Evolutionary conservation across 768 basidiomycete genomes (phyloP).

Genomic region (Panaeolus papilionaceus): DNA sequence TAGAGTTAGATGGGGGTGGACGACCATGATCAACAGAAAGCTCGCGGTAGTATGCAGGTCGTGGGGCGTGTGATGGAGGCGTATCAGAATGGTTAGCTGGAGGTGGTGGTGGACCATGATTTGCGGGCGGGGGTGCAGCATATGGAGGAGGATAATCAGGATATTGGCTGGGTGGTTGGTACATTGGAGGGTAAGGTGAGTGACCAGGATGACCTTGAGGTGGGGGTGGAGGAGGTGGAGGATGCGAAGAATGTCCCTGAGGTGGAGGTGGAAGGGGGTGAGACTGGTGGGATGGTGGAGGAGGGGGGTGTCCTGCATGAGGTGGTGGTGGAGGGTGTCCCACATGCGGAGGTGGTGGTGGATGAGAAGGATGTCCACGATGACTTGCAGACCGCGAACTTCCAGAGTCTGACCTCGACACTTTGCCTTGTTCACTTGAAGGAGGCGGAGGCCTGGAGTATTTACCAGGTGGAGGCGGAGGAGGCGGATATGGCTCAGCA

Average conservation of each 20-base stretch:
- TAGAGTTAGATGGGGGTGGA: not conserved
- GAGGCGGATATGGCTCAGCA: not conserved
- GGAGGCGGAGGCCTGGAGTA: not conserved
- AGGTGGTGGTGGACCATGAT: not conserved
- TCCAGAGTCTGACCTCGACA: not conserved
- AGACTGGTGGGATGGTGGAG: no score
- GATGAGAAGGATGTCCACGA: not conserved
- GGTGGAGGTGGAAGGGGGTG: not conserved
- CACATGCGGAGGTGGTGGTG: not conserved
- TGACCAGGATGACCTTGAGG: not conserved
- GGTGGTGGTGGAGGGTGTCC: not conserved
- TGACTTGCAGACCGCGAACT: not conserved
- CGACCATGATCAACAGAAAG: not conserved
- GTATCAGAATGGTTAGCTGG: not conserved
- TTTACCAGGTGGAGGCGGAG: not conserved
- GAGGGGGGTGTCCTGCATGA: not conserved
- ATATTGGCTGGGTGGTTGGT: not conserved
- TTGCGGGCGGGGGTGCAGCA: not conserved
- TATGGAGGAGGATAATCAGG: not conserved
- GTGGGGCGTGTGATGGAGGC: not conserved
- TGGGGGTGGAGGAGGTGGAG: not conserved
- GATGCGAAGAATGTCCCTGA: not conserved
- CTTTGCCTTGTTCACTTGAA: not conserved
- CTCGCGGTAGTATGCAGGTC: constrained; percentile 6
- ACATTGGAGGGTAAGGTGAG: not conserved